Evolutionary conservation across 164 flowering plant genomes (phyloP).

Genomic region (Paratinospora sagittata): DNA sequence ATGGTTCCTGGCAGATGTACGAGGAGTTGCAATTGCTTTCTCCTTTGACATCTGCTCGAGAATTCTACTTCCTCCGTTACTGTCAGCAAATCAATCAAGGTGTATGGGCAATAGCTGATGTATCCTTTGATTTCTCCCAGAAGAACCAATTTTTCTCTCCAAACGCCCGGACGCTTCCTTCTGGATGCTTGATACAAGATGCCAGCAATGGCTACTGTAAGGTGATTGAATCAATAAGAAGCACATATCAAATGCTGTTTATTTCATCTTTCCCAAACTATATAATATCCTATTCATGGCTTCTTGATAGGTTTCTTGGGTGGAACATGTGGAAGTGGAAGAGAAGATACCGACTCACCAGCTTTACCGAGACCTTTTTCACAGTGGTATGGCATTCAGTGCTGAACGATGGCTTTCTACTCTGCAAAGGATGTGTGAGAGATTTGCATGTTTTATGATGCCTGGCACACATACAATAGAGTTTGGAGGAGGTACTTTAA

Average conservation of each 20-base stretch:
- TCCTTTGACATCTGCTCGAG: conserved; percentile 63
- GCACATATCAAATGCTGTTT: background rate
- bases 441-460: conserved; percentile 29
- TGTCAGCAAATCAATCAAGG: conserved; percentile 75
- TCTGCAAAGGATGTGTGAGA: conserved; percentile 44
- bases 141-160: conserved; percentile 27
- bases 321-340: conserved; percentile 49
- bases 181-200: conserved; percentile 79
- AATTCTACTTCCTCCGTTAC: conserved; percentile 66
- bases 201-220: conserved; percentile 66
- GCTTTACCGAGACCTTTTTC: conserved; percentile 34
- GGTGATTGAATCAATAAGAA: conserved; percentile 33
- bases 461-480: conserved; percentile 18
- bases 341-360: conserved; percentile 31
- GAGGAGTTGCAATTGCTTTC: conserved; percentile 76
- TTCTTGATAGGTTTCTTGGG: conserved; percentile 40
- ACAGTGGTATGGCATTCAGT: conserved; percentile 50
- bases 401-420: conserved; percentile 48
- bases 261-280: background rate
- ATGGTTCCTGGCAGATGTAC: conserved; percentile 46
- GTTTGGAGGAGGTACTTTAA: conserved; percentile 27
- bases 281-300: background rate
- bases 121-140: conserved; percentile 46
- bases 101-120: conserved; percentile 80
- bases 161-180: conserved; percentile 67